A percentile compares a stretch with the other conserved stretches of the same genome.
phyloP scores from a whole-genome alignment of 176 grass and related monocot species.

The Zea luxurians region DNA sequence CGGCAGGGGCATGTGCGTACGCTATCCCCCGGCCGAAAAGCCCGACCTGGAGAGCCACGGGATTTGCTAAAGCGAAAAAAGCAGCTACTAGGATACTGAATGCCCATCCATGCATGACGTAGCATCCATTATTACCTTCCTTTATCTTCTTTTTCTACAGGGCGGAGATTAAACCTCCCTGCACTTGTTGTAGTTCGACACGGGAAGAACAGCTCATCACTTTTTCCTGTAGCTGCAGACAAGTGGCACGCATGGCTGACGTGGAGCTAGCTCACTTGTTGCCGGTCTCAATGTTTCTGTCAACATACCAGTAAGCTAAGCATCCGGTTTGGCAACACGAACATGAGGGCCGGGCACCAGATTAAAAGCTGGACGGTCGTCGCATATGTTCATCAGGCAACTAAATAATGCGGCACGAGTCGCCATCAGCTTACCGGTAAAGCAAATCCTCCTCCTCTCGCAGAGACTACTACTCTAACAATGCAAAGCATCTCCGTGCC shows the following conservation, averaged over 20 bases:
- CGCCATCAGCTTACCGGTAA: conserved; percentile 57
- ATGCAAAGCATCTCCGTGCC: conserved; percentile 39
- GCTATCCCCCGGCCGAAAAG: not conserved
- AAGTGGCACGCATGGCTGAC: not conserved
- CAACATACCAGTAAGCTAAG: not conserved
- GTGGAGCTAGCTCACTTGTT: not conserved
- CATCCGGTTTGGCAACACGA: not conserved
- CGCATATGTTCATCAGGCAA: not conserved
- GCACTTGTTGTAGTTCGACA: not conserved
- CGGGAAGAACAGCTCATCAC: not conserved
- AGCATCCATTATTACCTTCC: not conserved
- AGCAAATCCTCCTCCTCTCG: conserved; percentile 35
- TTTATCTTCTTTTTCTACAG: not conserved
- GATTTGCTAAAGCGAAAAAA: conserved; percentile 21
- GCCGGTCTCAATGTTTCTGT: not conserved
- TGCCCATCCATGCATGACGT: not conserved
- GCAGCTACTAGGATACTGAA: not conserved
- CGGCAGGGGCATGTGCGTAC: not conserved
- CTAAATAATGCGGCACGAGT: conserved; percentile 1
- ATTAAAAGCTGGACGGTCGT: not conserved
- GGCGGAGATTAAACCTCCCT: not conserved
- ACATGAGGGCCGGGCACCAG: not conserved
- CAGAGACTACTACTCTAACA: not conserved
- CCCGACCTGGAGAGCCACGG: not conserved
- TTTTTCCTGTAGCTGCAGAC: not conserved